A percentile compares a stretch with the other conserved stretches of the same genome.
These are phyloP conservation scores for Phaeosphaeria sp. DNA, from an alignment of 2,329 filamentous ascomycete genomes.

Conservation along the genomic window DNA sequence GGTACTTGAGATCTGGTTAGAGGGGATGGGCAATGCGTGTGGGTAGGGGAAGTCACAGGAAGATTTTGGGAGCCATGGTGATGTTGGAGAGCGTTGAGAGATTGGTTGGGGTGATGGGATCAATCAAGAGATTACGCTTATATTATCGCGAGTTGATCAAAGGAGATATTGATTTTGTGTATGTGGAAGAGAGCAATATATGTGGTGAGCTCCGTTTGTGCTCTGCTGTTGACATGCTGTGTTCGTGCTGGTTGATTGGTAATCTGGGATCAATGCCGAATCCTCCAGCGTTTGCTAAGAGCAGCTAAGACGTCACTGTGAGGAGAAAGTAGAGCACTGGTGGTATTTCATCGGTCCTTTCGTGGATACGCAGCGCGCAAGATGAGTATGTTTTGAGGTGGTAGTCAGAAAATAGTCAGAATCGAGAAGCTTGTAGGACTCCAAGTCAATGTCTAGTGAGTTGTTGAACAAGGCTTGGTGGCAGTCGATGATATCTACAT, in stretches of 20 bases:
- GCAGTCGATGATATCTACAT: no score
- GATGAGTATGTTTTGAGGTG: no score
- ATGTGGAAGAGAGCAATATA: background rate
- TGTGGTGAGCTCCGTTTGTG: background rate
- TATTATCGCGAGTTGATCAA: no score
- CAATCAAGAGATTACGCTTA: no score
- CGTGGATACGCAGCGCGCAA: background rate
- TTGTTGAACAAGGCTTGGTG: no score
- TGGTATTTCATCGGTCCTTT: background rate
- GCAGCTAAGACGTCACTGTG: background rate
- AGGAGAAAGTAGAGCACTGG: background rate
- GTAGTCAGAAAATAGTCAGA: background rate
- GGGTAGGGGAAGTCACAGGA: slow-evolving; percentile 11
- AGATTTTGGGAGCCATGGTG: slow-evolving; percentile 41
- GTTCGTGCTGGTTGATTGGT: background rate
- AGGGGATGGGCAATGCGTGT: background rate
- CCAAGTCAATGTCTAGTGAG: no score
- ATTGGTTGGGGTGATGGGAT: no score
- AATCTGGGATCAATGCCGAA: background rate
- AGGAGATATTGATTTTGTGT: no score
- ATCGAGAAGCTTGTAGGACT: no score
- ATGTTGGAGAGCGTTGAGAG: no score
- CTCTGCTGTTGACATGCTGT: background rate
- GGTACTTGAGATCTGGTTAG: slow-evolving; percentile 50
- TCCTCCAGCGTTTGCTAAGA: background rate